Percentiles rank a stretch among this genome's conserved stretches.
Evolutionary conservation across 495 filamentous ascomycete species (phyloP).

Genomic region (Podospora comata): DNA sequence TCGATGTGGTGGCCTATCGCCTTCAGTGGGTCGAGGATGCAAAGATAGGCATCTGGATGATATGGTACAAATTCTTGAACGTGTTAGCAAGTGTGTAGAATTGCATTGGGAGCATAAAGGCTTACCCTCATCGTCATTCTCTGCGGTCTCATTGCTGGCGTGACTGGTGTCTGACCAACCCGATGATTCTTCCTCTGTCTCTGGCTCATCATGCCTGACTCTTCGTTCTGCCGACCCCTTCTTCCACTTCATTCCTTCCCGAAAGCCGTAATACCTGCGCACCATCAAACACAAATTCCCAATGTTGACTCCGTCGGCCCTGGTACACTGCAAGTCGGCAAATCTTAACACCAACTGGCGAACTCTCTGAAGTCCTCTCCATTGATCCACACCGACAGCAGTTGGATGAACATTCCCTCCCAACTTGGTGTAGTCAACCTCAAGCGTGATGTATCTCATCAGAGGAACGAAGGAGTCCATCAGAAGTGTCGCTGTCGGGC

Average conservation of each 20-base stretch:
- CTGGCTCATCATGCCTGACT: neutral
- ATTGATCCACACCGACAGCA: constrained; percentile 15
- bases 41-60: constrained; percentile 21
- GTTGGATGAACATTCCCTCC: constrained; percentile 18
- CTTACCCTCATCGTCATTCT: neutral
- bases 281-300: constrained; percentile 28
- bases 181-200: neutral
- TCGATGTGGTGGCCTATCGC: constrained; percentile 22
- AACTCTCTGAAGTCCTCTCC: constrained; percentile 8
- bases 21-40: constrained; percentile 26
- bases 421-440: constrained; percentile 32
- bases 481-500: constrained; percentile 20
- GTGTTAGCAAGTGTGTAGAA: neutral
- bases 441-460: constrained; percentile 32
- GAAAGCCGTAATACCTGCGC: constrained; percentile 29
- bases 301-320: constrained; percentile 15
- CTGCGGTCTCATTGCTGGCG: neutral
- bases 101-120: neutral
- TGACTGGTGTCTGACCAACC: too few relatives aligned
- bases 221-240: neutral
- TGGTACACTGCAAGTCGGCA: constrained; percentile 16
- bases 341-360: constrained; percentile 21
- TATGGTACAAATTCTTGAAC: constrained; percentile 15
- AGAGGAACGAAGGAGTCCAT: constrained; percentile 25
- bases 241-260: constrained; percentile 10